These are phyloP conservation scores for Gentiana dahurica DNA, from an alignment of 257 asterid genomes.

Conservation along the genomic window DNA sequence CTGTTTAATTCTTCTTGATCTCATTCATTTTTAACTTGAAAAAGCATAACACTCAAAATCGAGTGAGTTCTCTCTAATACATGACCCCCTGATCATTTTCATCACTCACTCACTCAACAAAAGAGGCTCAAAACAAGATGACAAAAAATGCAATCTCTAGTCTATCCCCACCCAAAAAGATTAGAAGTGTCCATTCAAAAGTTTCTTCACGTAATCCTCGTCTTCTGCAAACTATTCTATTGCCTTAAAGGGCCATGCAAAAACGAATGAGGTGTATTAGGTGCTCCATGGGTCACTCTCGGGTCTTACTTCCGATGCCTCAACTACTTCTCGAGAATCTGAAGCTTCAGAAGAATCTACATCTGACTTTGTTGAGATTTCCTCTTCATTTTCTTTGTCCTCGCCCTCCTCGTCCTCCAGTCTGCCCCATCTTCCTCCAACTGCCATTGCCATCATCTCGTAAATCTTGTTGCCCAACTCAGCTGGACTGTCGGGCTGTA, in stretches of 20 bases:
- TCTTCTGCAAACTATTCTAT: too few species aligned
- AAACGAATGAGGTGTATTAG: conserved; percentile 10
- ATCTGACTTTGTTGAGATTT: conserved; percentile 18
- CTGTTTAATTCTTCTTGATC: too few species aligned
- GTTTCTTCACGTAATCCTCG: too few species aligned
- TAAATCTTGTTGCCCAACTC: conserved; percentile 93
- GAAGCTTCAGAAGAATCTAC: conserved; percentile 20
- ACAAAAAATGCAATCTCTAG: not conserved
- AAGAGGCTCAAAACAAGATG: not conserved
- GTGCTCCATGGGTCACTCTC: conserved; percentile 79
- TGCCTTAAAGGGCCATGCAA: not conserved
- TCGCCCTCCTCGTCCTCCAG: conserved; percentile 26
- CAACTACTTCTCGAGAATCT: conserved; percentile 41
- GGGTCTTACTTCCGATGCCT: conserved; percentile 90
- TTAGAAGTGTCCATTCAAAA: too few species aligned
- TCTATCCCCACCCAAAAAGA: too few species aligned
- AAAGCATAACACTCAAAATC: too few species aligned
- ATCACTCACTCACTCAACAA: too few species aligned
- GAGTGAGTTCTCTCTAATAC: too few species aligned
- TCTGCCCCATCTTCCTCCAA: conserved; percentile 99
- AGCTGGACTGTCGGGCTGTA: conserved; percentile 94
- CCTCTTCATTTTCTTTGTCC: conserved; percentile 15
- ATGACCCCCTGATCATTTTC: too few species aligned
- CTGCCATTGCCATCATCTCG: conserved; percentile 99
- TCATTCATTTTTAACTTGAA: too few species aligned